Base-by-base conservation (phyloP, 1,284 basidiomycete species). In the Apiotrichum laibachii region DNA sequence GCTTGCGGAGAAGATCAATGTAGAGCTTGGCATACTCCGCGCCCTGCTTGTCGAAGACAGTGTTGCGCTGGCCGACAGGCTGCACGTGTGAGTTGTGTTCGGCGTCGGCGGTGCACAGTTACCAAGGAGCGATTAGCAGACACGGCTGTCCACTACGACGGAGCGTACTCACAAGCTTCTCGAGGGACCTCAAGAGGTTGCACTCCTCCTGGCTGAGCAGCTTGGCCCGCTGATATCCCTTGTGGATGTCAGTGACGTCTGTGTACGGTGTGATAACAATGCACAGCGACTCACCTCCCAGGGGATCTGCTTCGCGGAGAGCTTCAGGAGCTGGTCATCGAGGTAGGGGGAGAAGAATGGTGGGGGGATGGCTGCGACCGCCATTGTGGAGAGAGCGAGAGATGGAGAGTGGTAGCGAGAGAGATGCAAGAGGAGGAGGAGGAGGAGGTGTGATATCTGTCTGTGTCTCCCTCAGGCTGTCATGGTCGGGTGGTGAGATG, bases 141-240 rank as follows among this genome's bases (percentile, higher is more conserved):
- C 26, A 3, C 7, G 26, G 4, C 26, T 31, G 26, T 31, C 4
- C 26, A 31, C 26, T 31, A 31, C 26, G 4, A 4, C 26, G 7
- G 26, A 3, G 26, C 7, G 4, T 6, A 62, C 75, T 61, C 53
- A 77, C 77, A 11, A 76, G 89, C 67, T 88, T 85, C 76, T 91
- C 90, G 35, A 95, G 87, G 69, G 85, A 89, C 82, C 94, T 93
- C 72, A 99, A 88, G 69, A 92, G 85, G n/a, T 84, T 81, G 46
- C 97, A 85, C 77, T 98, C 94, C 59, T 96, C 92, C 13, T 85
- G 82, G 19, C 90, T 90, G 69, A 98, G 86, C 48, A 95, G 85
- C 60, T 88, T 92, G 50, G 92, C 93, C 62, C 95, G 88, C 80
- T 96, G 93, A 80, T 98, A 98, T 63, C 90, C 93, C 88, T 90